Evolutionary conservation across 176 grass and related monocot genomes (phyloP), one percentile per base, ranked within the genome.

Genomic region (Triticum monococcum): DNA sequence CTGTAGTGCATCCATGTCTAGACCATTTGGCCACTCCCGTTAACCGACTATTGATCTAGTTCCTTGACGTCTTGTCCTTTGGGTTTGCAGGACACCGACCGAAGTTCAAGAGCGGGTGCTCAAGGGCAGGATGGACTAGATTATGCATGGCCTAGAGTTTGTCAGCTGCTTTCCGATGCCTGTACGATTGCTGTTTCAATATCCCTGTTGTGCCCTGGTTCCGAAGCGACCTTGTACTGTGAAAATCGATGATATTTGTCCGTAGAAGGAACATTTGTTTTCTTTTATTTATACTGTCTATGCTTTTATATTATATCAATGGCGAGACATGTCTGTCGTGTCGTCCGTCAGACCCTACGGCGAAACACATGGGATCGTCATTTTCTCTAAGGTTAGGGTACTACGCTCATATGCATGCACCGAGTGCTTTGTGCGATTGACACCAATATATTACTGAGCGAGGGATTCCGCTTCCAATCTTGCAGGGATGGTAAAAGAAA

Each of bases 61-160:
- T 12, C 25, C 10, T 22, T 93, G 25, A 59, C 65, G 25, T 84
- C 48, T 85, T 80, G 2, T 36, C 60, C 9, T 36, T 78, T 52
- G 48, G 81, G 45, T 66, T 84, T 86, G 37, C 87, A 99, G 97
- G 68, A 99, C 97, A 45, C 92, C 97, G 4, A 94, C 92, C 5
- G 94, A 96, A 94, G 92, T 99, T 16, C 84, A 87, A 86, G 97
- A 99, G 84, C 83, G 87, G 26, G 81, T 94, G 12, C 86, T 99
- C 26, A 99, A 99, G 91, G 89, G 87, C 72, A 89, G 97, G 87
- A 99, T 99, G 97, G 97, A 99, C 77, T 98, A 88, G 84, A 79
- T 83, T 56, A 40, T 24, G 20, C 6, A 22, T 22, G 18, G 17
- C 14, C 10, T 85, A 18, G 30, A 79, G 30, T 84, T 81, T 35